Conservation (phyloP, 495 filamentous ascomycete species). For the Copromyces sp. region DNA sequence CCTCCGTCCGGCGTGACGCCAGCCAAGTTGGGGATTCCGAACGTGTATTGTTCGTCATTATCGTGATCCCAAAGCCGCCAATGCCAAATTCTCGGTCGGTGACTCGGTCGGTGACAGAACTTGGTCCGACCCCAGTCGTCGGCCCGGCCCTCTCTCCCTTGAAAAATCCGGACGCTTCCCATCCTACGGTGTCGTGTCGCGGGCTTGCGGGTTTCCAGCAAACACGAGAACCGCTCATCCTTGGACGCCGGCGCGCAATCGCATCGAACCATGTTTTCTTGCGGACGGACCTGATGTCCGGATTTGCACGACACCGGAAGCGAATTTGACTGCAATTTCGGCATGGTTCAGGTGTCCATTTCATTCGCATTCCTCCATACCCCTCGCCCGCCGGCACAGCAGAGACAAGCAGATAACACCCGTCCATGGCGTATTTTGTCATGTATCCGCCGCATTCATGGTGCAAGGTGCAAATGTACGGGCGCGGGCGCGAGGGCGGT, state of each 20-base stretch:
- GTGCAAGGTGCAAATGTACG: neutral
- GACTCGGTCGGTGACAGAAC: neutral
- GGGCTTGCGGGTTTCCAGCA: neutral
- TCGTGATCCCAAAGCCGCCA: neutral
- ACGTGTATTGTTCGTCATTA: neutral
- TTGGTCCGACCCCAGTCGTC: neutral
- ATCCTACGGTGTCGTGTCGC: neutral
- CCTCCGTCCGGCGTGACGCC: neutral
- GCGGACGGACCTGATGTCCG: too few relatives aligned
- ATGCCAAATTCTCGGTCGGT: neutral
- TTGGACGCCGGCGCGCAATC: too few relatives aligned
- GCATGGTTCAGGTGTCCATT: neutral
- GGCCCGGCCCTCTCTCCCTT: neutral
- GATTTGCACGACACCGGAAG: too few relatives aligned
- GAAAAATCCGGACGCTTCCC: neutral
- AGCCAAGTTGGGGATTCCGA: neutral
- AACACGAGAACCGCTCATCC: neutral
- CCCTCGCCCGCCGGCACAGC: neutral
- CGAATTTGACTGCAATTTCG: neutral
- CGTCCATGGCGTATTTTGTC: neutral
- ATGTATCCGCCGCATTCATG: neutral
- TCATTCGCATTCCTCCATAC: neutral
- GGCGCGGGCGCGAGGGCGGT: neutral
- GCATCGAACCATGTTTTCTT: too few relatives aligned
- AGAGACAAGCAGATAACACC: neutral